A percentile compares a stretch with the other conserved stretches of the same genome.
Evolutionary conservation across 495 filamentous ascomycete species (phyloP).

Genomic region (Staphylotrichum tortipilum): DNA sequence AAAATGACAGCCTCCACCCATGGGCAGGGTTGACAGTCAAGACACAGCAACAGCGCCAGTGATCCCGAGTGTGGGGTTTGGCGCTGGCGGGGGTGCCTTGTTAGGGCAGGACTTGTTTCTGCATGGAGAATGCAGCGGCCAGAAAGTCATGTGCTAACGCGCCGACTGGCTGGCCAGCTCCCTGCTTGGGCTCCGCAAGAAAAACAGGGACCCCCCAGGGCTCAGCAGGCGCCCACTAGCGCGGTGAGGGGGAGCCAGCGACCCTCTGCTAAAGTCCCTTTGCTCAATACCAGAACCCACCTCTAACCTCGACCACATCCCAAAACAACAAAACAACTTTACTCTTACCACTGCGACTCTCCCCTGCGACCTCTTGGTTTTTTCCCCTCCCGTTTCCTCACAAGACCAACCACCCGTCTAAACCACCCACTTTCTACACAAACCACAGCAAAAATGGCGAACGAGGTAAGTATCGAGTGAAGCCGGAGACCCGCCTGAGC

Average conservation of each 20-base stretch:
- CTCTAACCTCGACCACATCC: slow-evolving; percentile 16
- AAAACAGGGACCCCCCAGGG: slow-evolving; percentile 21
- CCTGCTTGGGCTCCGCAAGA: slow-evolving; percentile 13
- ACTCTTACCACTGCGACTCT: slow-evolving; percentile 9
- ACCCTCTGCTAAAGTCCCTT: slow-evolving; percentile 21
- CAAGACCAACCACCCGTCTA: slow-evolving; percentile 10
- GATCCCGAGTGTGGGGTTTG: slow-evolving; percentile 10
- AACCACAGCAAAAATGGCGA: slow-evolving; percentile 47
- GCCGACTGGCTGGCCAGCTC: neutral
- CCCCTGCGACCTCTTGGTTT: slow-evolving; percentile 4
- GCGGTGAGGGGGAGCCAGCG: slow-evolving; percentile 20
- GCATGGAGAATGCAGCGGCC: slow-evolving; percentile 9
- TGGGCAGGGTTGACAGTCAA: neutral
- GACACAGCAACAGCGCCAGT: neutral
- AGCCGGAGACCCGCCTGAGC: slow-evolving; percentile 15
- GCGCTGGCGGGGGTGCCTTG: slow-evolving; percentile 7
- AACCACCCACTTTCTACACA: slow-evolving; percentile 20
- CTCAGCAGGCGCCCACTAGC: slow-evolving; percentile 14
- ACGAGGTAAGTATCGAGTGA: slow-evolving; percentile 63
- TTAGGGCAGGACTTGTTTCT: slow-evolving; percentile 17
- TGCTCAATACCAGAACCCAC: slow-evolving; percentile 21
- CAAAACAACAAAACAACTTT: slow-evolving; percentile 27
- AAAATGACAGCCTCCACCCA: slow-evolving; percentile 7
- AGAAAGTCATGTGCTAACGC: slow-evolving; percentile 17
- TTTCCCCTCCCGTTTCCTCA: slow-evolving; percentile 12